Conservation (phyloP, 345 rosid species). For the Turritis glabra region DNA sequence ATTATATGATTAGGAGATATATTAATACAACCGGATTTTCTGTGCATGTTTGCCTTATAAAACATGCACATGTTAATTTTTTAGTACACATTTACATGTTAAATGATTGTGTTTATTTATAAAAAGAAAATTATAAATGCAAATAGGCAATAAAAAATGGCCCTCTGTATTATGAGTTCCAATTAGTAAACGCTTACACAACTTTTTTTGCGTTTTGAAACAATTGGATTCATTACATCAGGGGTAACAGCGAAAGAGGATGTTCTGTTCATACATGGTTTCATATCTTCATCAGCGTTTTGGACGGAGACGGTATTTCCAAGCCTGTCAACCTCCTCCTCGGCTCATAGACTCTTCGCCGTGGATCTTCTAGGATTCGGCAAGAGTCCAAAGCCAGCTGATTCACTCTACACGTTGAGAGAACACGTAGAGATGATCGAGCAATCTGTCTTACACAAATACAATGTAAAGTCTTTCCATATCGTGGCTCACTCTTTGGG, state of each 20-base stretch:
- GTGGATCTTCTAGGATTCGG: conserved; percentile 95
- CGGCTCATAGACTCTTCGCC: conserved; percentile 69
- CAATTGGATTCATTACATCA: conserved; percentile 5
- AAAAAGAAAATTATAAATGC: no score
- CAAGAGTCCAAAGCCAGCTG: conserved; percentile 90
- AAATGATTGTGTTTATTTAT: neutral
- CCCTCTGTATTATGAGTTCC: no score
- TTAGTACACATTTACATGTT: neutral
- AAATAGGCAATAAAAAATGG: no score
- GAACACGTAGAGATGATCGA: conserved; percentile 96
- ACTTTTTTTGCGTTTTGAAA: neutral
- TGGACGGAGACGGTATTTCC: conserved; percentile 98
- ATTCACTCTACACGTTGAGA: conserved; percentile 83
- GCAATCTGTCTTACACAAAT: conserved; percentile 56
- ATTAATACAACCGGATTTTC: neutral
- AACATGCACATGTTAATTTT: no score
- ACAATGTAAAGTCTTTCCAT: conserved; percentile 84
- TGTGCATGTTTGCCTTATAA: neutral
- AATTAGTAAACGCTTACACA: neutral
- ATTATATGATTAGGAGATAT: neutral
- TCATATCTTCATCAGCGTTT: conserved; percentile 92
- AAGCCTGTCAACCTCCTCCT: conserved; percentile 58
- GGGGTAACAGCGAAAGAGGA: conserved; percentile 54
- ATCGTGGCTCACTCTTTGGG: conserved; percentile 98
- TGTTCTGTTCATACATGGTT: conserved; percentile 95